Percentiles rank a stretch among this genome's conserved stretches.
phyloP scores from a whole-genome alignment of 129 eudicot species.

The Pittosporum tobira region DNA sequence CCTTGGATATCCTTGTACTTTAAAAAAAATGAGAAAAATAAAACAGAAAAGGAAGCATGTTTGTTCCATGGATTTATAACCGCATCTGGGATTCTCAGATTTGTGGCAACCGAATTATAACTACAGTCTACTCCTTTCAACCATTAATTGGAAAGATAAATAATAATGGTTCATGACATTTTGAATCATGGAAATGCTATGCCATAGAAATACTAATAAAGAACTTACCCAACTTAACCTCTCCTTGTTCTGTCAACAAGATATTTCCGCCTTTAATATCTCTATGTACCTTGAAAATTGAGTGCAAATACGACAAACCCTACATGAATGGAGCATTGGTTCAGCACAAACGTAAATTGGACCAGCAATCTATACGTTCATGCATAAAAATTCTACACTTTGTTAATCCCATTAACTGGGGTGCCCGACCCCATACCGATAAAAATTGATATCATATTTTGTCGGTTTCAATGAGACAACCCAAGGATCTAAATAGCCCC shows the following conservation, averaged over 20 bases:
- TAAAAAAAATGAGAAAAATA: no score
- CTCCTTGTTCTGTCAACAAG: slow-evolving; percentile 96
- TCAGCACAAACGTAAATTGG: neutral
- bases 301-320: slow-evolving; percentile 93
- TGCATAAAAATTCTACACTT: neutral
- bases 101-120: neutral
- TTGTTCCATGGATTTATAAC: no score
- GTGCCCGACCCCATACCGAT: neutral
- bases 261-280: slow-evolving; percentile 97
- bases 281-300: slow-evolving; percentile 93
- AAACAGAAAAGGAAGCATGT: no score
- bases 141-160: neutral
- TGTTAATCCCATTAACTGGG: neutral
- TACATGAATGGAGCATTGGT: slow-evolving; percentile 26
- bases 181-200: neutral
- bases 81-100: no score
- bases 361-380: slow-evolving; percentile 1
- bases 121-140: neutral
- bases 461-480: neutral
- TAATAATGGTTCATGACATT: neutral
- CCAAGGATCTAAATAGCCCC: neutral
- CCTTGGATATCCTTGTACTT: no score
- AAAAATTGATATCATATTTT: neutral
- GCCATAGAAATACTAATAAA: neutral
- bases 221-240: slow-evolving; percentile 88